phyloP scores from a whole-genome alignment of 108 stramenopile genomes.

The Stephanodiscus minutulus region DNA sequence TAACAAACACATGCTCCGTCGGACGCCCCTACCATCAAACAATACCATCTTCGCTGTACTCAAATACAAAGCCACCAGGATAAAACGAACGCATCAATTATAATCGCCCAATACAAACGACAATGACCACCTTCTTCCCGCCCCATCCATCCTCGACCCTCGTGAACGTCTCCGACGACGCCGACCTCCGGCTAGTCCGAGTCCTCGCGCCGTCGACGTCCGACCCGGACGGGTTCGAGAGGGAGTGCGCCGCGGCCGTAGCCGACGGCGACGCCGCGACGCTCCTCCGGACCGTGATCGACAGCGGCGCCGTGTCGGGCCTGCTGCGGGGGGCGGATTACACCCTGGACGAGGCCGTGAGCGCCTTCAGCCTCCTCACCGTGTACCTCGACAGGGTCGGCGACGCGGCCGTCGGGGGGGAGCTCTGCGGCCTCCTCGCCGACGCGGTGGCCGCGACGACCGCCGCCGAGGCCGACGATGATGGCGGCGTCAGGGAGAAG shows the following conservation, averaged over 20 bases:
- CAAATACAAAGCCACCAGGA: background rate
- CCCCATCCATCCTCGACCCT: slow-evolving; percentile 72
- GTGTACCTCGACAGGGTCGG: slow-evolving; percentile 69
- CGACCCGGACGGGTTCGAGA: slow-evolving; percentile 38
- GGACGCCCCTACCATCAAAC: too few relatives aligned
- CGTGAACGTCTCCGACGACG: slow-evolving; percentile 82
- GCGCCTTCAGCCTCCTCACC: slow-evolving; percentile 67
- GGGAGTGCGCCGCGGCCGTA: slow-evolving; percentile 59
- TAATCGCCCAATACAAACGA: slow-evolving; percentile 2
- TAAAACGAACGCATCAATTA: background rate
- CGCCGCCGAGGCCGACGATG: slow-evolving; percentile 6
- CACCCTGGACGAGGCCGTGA: slow-evolving; percentile 63
- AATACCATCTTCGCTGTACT: too few relatives aligned
- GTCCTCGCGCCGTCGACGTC: slow-evolving; percentile 51
- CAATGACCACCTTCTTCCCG: slow-evolving; percentile 19
- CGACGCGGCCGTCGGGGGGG: slow-evolving; percentile 19
- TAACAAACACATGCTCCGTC: too few relatives aligned
- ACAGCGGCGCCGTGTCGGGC: slow-evolving; percentile 55
- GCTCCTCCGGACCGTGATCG: slow-evolving; percentile 63
- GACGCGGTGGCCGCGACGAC: slow-evolving; percentile 42
- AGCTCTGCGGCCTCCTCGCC: slow-evolving; percentile 42
- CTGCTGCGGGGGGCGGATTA: slow-evolving; percentile 35
- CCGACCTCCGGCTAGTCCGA: slow-evolving; percentile 76
- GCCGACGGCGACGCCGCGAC: slow-evolving; percentile 59
- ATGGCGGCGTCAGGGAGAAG: slow-evolving; percentile 12